Evolutionary conservation across 345 rosid species (phyloP), one percentile per base, ranked within the genome.

Genomic region (Salix viminalis): DNA sequence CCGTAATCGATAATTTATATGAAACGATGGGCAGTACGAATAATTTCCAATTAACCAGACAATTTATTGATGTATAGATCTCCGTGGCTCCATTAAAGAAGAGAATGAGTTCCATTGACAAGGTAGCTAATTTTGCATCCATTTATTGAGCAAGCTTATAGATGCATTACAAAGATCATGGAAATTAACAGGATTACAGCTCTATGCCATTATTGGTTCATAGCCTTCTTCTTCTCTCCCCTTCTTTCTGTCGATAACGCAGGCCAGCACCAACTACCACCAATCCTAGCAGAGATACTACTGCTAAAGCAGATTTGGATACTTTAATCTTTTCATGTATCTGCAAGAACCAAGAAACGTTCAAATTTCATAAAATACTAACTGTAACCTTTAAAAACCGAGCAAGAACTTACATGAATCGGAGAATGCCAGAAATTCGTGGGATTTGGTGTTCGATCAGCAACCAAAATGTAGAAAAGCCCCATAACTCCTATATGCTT

Each of bases 401-500:
- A n/a, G 28, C 11, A 10, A 15, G 1, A 54, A 56, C 80, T 84
- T 85, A 90, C 97, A 73, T 75, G 79, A 79, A 61, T 30, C 19
- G 54, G 62, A 46, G 72, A 52, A 26, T 76, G 46, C 34, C 69
- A 67, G 48, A 74, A 75, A 19, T 36, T 69, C 48, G 24, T 30
- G 34, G 83, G 70, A 16, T 82, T 80, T 12, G 94, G 87, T 77
- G 81, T 60, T 71, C 80, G 78, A 48, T 90, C 88, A 34, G 93
- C 90, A 32, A 95, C 90, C 75, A 89, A 34, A 32, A 95, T 61
- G 87, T 91, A 87, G 83, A 93, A 90, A 46, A 95, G 85, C 32
- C 92, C 95, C 99, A 95, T 95, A 6, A 95, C 97, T 58, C 99
- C 97, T 0, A 90, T 88, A 84, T 90, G 99, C 70, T 48, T 79